Conservation (phyloP, 2,329 filamentous ascomycete genomes). For the Didymella arachidicola region DNA sequence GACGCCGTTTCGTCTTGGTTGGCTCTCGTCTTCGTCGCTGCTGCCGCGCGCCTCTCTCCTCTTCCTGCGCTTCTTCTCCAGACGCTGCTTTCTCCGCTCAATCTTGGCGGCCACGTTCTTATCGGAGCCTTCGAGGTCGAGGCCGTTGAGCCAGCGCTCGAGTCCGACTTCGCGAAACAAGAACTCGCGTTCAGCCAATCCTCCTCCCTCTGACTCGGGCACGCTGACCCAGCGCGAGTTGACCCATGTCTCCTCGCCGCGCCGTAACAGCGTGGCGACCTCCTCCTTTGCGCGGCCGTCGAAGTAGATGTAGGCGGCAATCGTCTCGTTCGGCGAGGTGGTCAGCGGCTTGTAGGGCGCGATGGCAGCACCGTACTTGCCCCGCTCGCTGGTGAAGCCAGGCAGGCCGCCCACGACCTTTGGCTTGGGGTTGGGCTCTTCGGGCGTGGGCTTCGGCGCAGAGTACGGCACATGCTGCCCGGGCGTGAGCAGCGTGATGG, state of each 20-base stretch:
- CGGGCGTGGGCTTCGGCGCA: slow-evolving; percentile 77
- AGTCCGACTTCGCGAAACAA: slow-evolving; percentile 95
- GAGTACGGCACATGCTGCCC: slow-evolving; percentile 92
- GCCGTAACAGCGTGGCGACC: slow-evolving; percentile 88
- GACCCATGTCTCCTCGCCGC: slow-evolving; percentile 98
- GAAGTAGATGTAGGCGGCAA: slow-evolving; percentile 99
- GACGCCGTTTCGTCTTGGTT: slow-evolving; percentile 61
- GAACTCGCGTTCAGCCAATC: slow-evolving; percentile 94
- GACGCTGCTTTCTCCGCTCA: slow-evolving; percentile 67
- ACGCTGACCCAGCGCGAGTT: slow-evolving; percentile 98
- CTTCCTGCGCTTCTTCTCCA: slow-evolving; percentile 87
- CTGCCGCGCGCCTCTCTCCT: slow-evolving; percentile 65
- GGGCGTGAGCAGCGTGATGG: slow-evolving; percentile 91
- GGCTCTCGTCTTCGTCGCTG: slow-evolving; percentile 57
- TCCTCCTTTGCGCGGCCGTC: slow-evolving; percentile 95
- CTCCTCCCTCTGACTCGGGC: slow-evolving; percentile 87
- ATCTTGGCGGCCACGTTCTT: slow-evolving; percentile 81
- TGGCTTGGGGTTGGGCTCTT: slow-evolving; percentile 80
- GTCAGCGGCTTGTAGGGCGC: slow-evolving; percentile 92
- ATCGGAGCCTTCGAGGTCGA: slow-evolving; percentile 86
- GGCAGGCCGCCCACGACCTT: slow-evolving; percentile 79
- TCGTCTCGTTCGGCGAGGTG: slow-evolving; percentile 91
- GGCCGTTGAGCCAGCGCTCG: slow-evolving; percentile 93
- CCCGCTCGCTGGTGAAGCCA: slow-evolving; percentile 60
- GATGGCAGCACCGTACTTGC: slow-evolving; percentile 66